Conservation (phyloP, 345 rosid genomes). For the Bruguiera parviflora region DNA sequence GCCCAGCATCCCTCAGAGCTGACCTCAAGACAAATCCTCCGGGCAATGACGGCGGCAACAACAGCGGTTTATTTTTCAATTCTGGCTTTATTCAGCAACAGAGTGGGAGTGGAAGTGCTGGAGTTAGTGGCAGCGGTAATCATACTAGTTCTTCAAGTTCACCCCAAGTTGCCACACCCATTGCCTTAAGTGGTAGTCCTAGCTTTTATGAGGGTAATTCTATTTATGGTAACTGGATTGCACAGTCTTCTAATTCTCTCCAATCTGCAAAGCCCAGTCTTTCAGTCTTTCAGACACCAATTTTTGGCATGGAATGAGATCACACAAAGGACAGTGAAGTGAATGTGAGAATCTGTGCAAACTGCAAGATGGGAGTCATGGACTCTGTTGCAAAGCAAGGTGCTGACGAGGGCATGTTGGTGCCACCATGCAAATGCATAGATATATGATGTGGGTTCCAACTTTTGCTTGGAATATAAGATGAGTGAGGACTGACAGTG, state of each 20-base stretch:
- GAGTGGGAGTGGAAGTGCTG: constrained; percentile 11
- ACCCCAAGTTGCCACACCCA: constrained; percentile 45
- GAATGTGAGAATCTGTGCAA: constrained; percentile 34
- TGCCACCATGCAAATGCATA: constrained; percentile 14
- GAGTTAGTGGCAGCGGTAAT: not conserved
- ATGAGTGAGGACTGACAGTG: constrained; percentile 1
- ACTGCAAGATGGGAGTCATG: not conserved
- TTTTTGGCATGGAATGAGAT: constrained; percentile 84
- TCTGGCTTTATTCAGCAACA: constrained; percentile 34
- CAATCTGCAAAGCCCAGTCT: constrained; percentile 63
- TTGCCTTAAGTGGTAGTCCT: constrained; percentile 23
- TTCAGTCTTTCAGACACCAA: constrained; percentile 75
- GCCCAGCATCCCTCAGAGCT: constrained; percentile 17
- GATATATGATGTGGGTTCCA: constrained; percentile 3
- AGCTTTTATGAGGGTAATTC: constrained; percentile 34
- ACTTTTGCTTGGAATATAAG: constrained; percentile 10
- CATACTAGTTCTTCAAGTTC: constrained; percentile 9
- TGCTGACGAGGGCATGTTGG: not conserved
- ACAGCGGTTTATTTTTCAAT: constrained; percentile 25
- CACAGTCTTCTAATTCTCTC: constrained; percentile 46
- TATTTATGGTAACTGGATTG: constrained; percentile 43
- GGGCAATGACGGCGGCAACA: constrained; percentile 19
- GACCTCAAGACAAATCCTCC: constrained; percentile 31
- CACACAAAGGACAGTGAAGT: constrained; percentile 10
- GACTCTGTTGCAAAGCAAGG: not conserved